These are phyloP conservation scores for Salvia hispanica DNA, from an alignment of 257 asterid genomes.

Conservation along the genomic window DNA sequence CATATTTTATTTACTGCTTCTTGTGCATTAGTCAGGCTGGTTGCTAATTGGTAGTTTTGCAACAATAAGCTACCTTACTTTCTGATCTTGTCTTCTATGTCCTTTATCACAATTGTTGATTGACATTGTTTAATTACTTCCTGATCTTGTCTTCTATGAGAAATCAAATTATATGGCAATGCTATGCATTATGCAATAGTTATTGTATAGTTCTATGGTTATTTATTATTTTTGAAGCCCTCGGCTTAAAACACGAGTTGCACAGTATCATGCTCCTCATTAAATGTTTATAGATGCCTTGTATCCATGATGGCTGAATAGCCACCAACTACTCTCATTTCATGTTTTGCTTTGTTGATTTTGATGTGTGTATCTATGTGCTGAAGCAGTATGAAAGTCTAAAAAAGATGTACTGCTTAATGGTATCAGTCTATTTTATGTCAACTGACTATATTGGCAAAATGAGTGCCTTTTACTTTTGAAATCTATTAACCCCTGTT, in stretches of 20 bases:
- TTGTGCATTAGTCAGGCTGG: neutral
- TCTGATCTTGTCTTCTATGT: no score
- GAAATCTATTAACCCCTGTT: conserved; percentile 2
- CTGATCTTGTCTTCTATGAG: conserved; percentile 2
- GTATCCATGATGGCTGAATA: conserved; percentile 6
- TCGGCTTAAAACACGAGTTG: neutral
- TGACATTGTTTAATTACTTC: neutral
- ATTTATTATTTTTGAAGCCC: conserved; percentile 7
- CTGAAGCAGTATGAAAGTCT: neutral
- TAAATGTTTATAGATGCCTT: neutral
- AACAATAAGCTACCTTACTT: conserved; percentile 11
- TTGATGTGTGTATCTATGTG: conserved; percentile 1
- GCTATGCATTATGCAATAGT: neutral
- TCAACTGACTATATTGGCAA: neutral
- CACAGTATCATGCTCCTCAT: conserved; percentile 9
- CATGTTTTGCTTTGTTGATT: conserved; percentile 12
- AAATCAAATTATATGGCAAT: neutral
- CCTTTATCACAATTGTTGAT: neutral
- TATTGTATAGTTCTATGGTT: conserved; percentile 6
- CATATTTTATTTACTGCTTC: neutral
- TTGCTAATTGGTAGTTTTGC: conserved; percentile 7
- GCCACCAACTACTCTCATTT: conserved; percentile 1
- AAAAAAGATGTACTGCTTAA: conserved; percentile 1
- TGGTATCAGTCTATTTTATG: conserved; percentile 8
- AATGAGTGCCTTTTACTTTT: neutral